Evolutionary conservation across 78 protist genomes (phyloP).

Genomic region (Pelomyxa schiedti): DNA sequence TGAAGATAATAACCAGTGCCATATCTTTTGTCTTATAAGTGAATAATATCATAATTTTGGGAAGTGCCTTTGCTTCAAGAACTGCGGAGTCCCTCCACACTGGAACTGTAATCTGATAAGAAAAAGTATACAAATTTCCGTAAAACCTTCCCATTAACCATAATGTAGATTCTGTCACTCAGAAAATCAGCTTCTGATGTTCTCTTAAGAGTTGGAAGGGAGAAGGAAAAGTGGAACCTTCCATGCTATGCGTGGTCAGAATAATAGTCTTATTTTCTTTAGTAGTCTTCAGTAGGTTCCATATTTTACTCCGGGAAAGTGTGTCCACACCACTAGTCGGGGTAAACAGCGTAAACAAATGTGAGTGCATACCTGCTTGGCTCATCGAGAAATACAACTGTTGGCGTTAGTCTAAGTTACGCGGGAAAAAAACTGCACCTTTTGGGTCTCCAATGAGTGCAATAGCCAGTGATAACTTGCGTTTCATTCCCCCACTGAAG

Average conservation of each 20-base stretch:
- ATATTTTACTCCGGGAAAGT: slow-evolving; percentile 23
- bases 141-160: neutral
- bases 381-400: slow-evolving; percentile 14
- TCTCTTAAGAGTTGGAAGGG: neutral
- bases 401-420: no score
- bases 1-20: neutral
- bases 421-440: no score
- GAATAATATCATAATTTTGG: no score
- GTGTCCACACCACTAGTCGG: slow-evolving; percentile 39
- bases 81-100: neutral
- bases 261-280: slow-evolving; percentile 45
- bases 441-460: slow-evolving; percentile 56
- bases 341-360: slow-evolving; percentile 30
- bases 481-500: slow-evolving; percentile 71
- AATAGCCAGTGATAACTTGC: slow-evolving; percentile 63
- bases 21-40: no score
- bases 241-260: slow-evolving; percentile 78
- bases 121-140: no score
- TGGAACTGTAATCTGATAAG: no score
- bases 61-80: neutral
- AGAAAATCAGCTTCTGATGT: neutral
- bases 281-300: slow-evolving; percentile 51
- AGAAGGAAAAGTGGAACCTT: slow-evolving; percentile 44
- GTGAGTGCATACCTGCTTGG: neutral
- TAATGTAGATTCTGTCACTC: neutral